Evolutionary conservation across 148 eudicot genomes (phyloP).

Genomic region (Rhododendron simsii): DNA sequence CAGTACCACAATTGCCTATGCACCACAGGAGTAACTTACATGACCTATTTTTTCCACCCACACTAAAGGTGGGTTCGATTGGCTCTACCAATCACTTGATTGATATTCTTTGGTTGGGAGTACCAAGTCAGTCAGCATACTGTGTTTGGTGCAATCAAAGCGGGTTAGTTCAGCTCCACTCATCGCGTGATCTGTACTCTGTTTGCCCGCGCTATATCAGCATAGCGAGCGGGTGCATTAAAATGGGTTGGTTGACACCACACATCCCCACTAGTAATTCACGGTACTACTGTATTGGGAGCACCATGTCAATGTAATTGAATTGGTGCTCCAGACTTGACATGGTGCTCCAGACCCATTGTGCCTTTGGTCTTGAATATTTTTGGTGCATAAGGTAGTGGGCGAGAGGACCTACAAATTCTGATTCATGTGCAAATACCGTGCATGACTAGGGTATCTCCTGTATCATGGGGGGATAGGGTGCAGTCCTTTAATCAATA

Average conservation of each 20-base stretch:
- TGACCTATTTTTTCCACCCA: background rate
- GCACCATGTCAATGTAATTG: background rate
- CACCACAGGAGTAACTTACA: background rate
- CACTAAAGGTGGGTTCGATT: too few relatives aligned
- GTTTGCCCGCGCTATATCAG: background rate
- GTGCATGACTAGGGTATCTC: constrained; percentile 2
- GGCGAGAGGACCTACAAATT: background rate
- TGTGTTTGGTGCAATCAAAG: background rate
- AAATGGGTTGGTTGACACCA: background rate
- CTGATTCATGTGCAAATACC: background rate
- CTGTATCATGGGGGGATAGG: background rate
- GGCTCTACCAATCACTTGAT: too few relatives aligned
- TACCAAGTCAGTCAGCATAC: too few relatives aligned
- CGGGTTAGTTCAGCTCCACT: background rate
- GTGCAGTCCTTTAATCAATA: background rate
- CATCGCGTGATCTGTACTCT: background rate
- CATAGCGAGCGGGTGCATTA: background rate
- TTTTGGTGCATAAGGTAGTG: background rate
- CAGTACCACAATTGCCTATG: background rate
- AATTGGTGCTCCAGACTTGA: background rate
- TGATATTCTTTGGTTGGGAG: too few relatives aligned
- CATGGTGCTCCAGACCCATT: background rate
- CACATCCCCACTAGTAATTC: background rate
- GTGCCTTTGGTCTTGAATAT: background rate
- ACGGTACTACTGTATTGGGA: background rate